Evolutionary conservation across 2,329 filamentous ascomycete species (phyloP), one percentile per base, ranked within the genome.

Genomic region (Diaporthe ampelina): DNA sequence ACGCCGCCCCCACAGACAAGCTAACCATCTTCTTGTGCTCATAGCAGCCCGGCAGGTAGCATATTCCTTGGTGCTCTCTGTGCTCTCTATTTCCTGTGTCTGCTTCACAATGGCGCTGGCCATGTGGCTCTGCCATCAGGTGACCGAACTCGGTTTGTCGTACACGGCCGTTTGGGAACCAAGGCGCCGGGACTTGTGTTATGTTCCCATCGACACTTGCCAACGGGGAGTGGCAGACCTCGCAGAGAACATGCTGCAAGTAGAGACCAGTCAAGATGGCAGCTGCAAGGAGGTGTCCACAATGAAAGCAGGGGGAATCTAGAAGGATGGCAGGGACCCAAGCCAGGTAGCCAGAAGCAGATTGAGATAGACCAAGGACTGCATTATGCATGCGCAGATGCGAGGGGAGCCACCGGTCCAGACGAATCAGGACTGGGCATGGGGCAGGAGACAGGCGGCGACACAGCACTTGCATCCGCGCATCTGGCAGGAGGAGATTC

Each of bases 401-500:
- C 43, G 43, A 52, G 61, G 45, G 61, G 40, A 32, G 26, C 29
- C 19, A 50, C 37, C 3, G 45, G 61, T 5, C 19, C 21, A 29
- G 45, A 67, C 61, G 61, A 67, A 67, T 67, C 11, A 67, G 45
- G 43, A 67, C 24, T 13, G 59, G 11, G 40, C 15, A n/a, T 13
- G n/a, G 58, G 58, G 17, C 40, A 45, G 15, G 24, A 63, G 58
- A 17, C 37, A 45, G 37, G 11, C 40, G 24, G 9, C 58, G 37
- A 24, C 45, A 6, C 15, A 43, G 29, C 10, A 37, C 29, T 1
- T 50, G 61, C 61, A 50, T 67, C 7, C 8, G 26, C 7, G 15
- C 29, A 67, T 67, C 61, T 67, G 5, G 59, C 61, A 67, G 61
- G 29, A 32, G 43, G 29, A 67, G 61, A 67, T 67, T 35, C 61